Evolutionary conservation across 345 rosid species (phyloP).

Genomic region (Arabidopsis suecica): DNA sequence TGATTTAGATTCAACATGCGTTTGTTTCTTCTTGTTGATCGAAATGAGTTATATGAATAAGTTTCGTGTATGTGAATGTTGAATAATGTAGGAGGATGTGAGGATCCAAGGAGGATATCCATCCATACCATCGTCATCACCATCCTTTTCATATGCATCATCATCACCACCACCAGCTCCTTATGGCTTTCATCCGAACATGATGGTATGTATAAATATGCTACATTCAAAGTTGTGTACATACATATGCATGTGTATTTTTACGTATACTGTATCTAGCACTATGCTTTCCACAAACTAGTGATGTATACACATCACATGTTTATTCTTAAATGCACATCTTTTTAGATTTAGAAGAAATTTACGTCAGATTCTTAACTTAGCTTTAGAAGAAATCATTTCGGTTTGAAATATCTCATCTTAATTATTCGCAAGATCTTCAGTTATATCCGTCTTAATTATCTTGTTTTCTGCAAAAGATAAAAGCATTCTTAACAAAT

Average conservation of each 20-base stretch:
- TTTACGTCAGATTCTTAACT: slow-evolving; percentile 11
- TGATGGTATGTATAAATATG: slow-evolving; percentile 57
- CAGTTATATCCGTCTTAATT: neutral
- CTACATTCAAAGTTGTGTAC: neutral
- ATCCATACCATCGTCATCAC: slow-evolving; percentile 63
- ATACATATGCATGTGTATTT: neutral
- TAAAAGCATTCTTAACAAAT: neutral
- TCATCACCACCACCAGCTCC: slow-evolving; percentile 62
- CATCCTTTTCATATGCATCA: slow-evolving; percentile 60
- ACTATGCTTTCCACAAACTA: slow-evolving; percentile 26
- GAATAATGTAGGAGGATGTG: slow-evolving; percentile 70
- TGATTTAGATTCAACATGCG: neutral
- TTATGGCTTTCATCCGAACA: slow-evolving; percentile 62
- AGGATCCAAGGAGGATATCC: slow-evolving; percentile 67
- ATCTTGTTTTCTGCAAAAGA: slow-evolving; percentile 6
- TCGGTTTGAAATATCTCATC: neutral
- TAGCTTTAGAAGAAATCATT: neutral
- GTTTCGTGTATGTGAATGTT: slow-evolving; percentile 1
- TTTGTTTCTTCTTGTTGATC: slow-evolving; percentile 13
- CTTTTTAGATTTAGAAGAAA: slow-evolving; percentile 35
- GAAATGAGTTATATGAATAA: neutral
- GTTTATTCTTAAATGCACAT: slow-evolving; percentile 21
- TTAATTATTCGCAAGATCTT: slow-evolving; percentile 4
- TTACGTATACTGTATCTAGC: neutral
- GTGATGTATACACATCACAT: slow-evolving; percentile 10